A percentile compares a stretch with the other conserved stretches of the same genome.
Evolutionary conservation across 2,329 filamentous ascomycete species (phyloP).

Genomic region (Pseudogymnoascus sp.): DNA sequence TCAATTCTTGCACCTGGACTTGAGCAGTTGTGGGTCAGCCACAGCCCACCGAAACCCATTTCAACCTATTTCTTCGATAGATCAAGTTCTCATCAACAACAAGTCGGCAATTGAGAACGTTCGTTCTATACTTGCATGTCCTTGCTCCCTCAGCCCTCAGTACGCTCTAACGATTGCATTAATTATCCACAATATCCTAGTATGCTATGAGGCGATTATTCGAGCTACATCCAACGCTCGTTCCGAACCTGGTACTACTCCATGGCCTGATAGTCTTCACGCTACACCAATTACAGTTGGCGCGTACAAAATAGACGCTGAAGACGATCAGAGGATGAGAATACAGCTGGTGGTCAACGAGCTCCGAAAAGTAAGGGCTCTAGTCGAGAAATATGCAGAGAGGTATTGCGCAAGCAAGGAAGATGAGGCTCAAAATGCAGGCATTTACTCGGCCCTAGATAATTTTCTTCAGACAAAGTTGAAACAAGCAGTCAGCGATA

Average conservation of each 20-base stretch:
- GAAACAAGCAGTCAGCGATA: not conserved
- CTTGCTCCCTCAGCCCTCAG: not conserved
- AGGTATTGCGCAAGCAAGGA: not conserved
- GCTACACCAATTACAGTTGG: not conserved
- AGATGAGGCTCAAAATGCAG: not conserved
- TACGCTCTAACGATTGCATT: not conserved
- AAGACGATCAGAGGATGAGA: conserved; percentile 1
- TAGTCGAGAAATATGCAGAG: not conserved
- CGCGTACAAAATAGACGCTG: conserved; percentile 1
- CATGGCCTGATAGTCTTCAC: not conserved
- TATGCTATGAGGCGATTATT: conserved; percentile 2
- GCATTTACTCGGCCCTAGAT: not conserved
- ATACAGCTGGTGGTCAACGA: conserved; percentile 1
- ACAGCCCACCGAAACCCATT: not conserved
- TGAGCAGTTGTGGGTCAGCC: not conserved
- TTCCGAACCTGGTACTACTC: not conserved
- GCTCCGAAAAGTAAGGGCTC: not conserved
- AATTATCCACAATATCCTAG: not conserved
- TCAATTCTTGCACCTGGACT: not conserved
- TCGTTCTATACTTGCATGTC: not conserved
- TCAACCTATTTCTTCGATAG: conserved; percentile 3
- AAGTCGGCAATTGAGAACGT: conserved; percentile 1
- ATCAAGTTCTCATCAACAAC: conserved; percentile 3
- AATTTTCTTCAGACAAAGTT: conserved; percentile 3
- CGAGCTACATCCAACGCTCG: not conserved